Evolutionary conservation across 371 early-diverging fungal species (phyloP).

Genomic region (Actinomortierella ambigua): DNA sequence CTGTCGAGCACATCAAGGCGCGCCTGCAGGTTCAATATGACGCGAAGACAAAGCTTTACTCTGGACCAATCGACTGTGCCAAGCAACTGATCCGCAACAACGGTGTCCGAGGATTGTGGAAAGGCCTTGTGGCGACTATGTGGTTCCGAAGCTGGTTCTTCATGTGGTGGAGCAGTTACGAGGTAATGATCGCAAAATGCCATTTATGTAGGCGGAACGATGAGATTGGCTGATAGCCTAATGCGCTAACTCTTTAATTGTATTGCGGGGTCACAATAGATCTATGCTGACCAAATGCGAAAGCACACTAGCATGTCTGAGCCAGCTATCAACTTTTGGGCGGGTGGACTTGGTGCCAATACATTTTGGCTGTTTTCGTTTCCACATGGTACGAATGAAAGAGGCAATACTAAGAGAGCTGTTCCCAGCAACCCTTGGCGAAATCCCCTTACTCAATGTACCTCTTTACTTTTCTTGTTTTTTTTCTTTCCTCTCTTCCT

Average conservation of each 20-base stretch:
- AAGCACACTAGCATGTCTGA: conserved; percentile 55
- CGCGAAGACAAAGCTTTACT: conserved; percentile 67
- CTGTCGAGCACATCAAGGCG: conserved; percentile 85
- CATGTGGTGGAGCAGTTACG: conserved; percentile 88
- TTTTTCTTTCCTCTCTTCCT: no score
- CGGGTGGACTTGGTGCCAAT: conserved; percentile 90
- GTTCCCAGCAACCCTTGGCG: background rate
- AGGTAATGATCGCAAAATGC: conserved; percentile 50
- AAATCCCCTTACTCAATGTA: background rate
- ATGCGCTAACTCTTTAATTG: conserved; percentile 7
- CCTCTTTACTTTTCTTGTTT: background rate
- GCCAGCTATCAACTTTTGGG: conserved; percentile 77
- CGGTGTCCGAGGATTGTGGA: conserved; percentile 83
- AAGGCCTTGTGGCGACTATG: conserved; percentile 82
- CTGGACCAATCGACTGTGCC: conserved; percentile 88
- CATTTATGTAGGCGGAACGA: background rate
- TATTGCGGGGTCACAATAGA: conserved; percentile 25
- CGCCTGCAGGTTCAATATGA: conserved; percentile 93
- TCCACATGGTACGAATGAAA: conserved; percentile 69
- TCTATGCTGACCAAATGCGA: conserved; percentile 56
- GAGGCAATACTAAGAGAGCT: no score
- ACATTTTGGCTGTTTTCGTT: conserved; percentile 89
- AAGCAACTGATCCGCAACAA: conserved; percentile 73
- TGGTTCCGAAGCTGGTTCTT: conserved; percentile 89
- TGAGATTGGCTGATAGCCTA: background rate